Conservation (phyloP, 306 rosid genomes). For the Quercus suber region DNA sequence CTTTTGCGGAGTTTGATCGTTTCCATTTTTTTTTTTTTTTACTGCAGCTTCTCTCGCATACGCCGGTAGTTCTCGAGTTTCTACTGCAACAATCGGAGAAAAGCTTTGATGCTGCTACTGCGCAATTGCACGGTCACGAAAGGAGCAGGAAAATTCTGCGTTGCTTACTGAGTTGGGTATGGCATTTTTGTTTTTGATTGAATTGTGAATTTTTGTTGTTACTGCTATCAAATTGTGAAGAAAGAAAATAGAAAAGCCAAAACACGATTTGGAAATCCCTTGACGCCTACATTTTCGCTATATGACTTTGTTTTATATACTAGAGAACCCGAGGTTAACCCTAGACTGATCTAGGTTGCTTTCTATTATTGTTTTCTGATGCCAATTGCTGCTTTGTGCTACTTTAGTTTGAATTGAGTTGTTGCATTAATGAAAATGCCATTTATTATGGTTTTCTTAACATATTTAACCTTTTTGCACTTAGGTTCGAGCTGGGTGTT, state of each 20-base stretch:
- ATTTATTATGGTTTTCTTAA: slow-evolving; percentile 11
- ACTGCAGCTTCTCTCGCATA: slow-evolving; percentile 77
- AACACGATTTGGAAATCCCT: too few species aligned
- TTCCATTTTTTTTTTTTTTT: neutral
- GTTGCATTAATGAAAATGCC: neutral
- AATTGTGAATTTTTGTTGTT: neutral
- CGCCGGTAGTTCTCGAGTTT: slow-evolving; percentile 82
- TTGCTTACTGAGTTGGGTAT: slow-evolving; percentile 98
- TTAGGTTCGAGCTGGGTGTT: slow-evolving; percentile 95
- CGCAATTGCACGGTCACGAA: slow-evolving; percentile 53
- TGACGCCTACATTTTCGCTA: too few species aligned
- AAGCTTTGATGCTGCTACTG: slow-evolving; percentile 51
- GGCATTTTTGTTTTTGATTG: slow-evolving; percentile 17
- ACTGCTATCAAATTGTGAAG: neutral
- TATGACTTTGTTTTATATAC: too few species aligned
- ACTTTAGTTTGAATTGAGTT: neutral
- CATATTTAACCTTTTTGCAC: slow-evolving; percentile 21
- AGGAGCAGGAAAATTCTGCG: slow-evolving; percentile 81
- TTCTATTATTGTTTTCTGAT: neutral
- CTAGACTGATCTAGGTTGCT: too few species aligned
- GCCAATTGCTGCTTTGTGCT: neutral
- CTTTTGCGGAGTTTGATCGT: neutral
- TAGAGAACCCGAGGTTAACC: too few species aligned
- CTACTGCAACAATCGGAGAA: slow-evolving; percentile 77
- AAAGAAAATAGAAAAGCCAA: too few species aligned